Conservation (phyloP, 2,329 filamentous ascomycete genomes). For the Fusarium pseudonygamai region DNA sequence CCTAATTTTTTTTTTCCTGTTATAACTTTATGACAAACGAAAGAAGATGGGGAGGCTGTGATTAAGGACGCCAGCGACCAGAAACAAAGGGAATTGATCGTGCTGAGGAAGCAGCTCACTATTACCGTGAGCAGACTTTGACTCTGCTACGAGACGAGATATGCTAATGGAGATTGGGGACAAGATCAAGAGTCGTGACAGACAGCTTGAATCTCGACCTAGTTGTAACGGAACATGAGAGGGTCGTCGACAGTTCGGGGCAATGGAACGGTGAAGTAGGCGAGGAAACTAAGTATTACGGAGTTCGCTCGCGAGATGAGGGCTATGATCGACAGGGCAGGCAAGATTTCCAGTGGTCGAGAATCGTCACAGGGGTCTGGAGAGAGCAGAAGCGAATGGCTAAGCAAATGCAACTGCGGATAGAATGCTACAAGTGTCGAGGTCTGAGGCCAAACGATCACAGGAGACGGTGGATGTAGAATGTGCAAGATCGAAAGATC, state of each 20-base stretch:
- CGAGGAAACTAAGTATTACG: slow-evolving; percentile 43
- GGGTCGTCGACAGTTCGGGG: slow-evolving; percentile 33
- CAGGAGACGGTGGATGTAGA: slow-evolving; percentile 35
- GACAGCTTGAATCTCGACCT: slow-evolving; percentile 47
- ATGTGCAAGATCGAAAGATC: slow-evolving; percentile 24
- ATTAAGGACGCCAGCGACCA: slow-evolving; percentile 68
- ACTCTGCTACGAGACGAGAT: slow-evolving; percentile 38
- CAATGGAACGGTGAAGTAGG: slow-evolving; percentile 31
- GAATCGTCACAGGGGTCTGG: slow-evolving; percentile 38
- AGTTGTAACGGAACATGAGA: slow-evolving; percentile 48
- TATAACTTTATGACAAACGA: slow-evolving; percentile 35
- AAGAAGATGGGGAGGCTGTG: slow-evolving; percentile 49
- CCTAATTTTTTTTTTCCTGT: slow-evolving; percentile 37
- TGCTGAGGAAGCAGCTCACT: slow-evolving; percentile 55
- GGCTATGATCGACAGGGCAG: slow-evolving; percentile 22
- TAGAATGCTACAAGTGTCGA: slow-evolving; percentile 40
- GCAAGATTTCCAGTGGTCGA: slow-evolving; percentile 41
- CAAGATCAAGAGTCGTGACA: slow-evolving; percentile 46
- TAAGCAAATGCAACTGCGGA: slow-evolving; percentile 43
- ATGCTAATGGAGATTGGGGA: slow-evolving; percentile 28
- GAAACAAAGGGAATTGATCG: slow-evolving; percentile 53
- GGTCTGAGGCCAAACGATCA: slow-evolving; percentile 45
- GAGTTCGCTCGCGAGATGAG: slow-evolving; percentile 36
- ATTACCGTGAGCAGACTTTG: slow-evolving; percentile 55
- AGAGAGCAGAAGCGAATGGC: slow-evolving; percentile 41